These are phyloP conservation scores for Tetrahymena elliotti DNA, from an alignment of 73 alveolate species.

Conservation along the genomic window DNA sequence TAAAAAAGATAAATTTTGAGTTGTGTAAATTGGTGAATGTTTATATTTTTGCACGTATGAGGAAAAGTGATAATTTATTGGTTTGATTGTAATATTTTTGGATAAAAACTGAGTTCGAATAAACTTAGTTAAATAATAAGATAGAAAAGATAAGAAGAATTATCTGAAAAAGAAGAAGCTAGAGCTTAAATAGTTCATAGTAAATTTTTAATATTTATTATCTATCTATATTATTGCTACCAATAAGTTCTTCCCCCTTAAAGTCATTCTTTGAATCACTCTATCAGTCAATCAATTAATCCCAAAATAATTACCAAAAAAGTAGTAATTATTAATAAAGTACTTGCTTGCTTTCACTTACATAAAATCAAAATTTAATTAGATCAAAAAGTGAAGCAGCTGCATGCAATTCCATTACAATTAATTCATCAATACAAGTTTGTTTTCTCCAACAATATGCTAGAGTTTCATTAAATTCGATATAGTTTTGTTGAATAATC, in stretches of 20 bases:
- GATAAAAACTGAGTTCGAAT: not conserved
- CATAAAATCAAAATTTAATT: not conserved
- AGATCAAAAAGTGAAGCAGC: not conserved
- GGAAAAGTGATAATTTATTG: not conserved
- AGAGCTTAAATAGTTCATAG: not conserved
- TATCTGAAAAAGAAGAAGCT: not conserved
- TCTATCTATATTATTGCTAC: not conserved
- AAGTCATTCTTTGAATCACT: not conserved
- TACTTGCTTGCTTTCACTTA: not conserved
- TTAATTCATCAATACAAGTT: not conserved
- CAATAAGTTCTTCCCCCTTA: not conserved
- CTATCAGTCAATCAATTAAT: not conserved
- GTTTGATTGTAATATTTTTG: not conserved
- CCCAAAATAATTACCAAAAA: not conserved
- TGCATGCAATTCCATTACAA: not conserved
- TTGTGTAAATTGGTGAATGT: not conserved
- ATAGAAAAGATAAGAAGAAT: not conserved
- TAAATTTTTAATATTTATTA: not conserved
- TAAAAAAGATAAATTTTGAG: too few species aligned
- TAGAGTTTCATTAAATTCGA: not conserved
- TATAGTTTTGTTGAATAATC: not conserved
- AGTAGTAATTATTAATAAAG: not conserved
- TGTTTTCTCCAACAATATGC: not conserved
- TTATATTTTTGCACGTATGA: not conserved
- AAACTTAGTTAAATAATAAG: not conserved